Conservation (phyloP, 1,284 basidiomycete species). For the Ustilago hordei region DNA sequence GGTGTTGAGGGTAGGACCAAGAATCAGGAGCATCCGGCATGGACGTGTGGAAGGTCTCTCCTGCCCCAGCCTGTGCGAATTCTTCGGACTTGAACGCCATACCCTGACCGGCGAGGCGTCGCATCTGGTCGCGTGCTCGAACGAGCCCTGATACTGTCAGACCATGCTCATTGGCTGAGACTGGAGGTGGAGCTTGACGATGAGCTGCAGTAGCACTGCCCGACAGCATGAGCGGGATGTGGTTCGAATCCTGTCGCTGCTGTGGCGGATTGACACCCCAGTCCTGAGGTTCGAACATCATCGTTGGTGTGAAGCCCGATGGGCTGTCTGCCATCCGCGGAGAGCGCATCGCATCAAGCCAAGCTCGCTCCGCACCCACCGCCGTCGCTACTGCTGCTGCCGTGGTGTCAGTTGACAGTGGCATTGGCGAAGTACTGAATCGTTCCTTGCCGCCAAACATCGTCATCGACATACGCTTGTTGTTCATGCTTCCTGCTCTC, state of each 20-base stretch:
- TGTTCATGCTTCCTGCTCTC: constrained; percentile 21
- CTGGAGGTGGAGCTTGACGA: constrained; percentile 1
- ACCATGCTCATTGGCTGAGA: constrained; percentile 14
- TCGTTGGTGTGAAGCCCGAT: constrained; percentile 49
- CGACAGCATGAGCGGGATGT: constrained; percentile 42
- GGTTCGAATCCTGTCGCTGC: constrained; percentile 7
- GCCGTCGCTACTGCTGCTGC: constrained; percentile 12
- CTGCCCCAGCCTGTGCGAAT: constrained; percentile 4
- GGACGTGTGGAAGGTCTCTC: constrained; percentile 37
- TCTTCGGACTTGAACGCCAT: constrained; percentile 19
- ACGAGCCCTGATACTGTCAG: constrained; percentile 33
- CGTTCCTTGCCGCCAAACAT: constrained; percentile 48
- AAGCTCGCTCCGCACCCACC: constrained; percentile 21
- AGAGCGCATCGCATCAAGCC: constrained; percentile 50
- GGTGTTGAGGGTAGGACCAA: constrained; percentile 15
- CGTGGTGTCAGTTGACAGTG: constrained; percentile 6
- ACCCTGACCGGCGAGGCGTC: constrained; percentile 37
- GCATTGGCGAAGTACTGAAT: constrained; percentile 6
- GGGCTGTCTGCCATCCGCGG: constrained; percentile 48
- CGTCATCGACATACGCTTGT: constrained; percentile 40
- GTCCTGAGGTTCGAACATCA: constrained; percentile 49
- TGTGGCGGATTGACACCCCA: constrained; percentile 20
- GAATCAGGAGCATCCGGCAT: constrained; percentile 26
- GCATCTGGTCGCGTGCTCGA: constrained; percentile 38
- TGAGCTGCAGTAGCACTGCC: constrained; percentile 11